Evolutionary conservation across 495 filamentous ascomycete genomes (phyloP).

Genomic region (Venustampulla echinocandica): DNA sequence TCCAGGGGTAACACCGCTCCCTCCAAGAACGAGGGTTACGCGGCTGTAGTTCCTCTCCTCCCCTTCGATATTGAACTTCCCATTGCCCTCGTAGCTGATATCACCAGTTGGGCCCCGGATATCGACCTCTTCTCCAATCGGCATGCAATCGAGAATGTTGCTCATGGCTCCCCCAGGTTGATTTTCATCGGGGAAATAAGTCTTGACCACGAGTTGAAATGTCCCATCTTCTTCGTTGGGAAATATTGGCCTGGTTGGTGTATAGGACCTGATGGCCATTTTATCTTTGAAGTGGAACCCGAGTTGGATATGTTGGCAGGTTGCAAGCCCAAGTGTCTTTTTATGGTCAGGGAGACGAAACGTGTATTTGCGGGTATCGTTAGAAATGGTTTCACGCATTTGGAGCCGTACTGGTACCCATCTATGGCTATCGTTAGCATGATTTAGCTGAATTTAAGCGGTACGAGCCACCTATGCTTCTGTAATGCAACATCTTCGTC

Average conservation of each 20-base stretch:
- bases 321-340: conserved; percentile 22
- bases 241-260: conserved; percentile 20
- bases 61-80: conserved; percentile 6
- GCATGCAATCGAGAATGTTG: conserved; percentile 25
- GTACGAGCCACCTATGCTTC: neutral
- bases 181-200: conserved; percentile 20
- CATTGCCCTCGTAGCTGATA: conserved; percentile 19
- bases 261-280: conserved; percentile 19
- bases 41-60: neutral
- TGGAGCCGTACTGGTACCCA: neutral
- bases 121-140: conserved; percentile 23
- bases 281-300: conserved; percentile 27
- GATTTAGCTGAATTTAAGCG: no score
- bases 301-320: conserved; percentile 29
- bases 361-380: conserved; percentile 26
- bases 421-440: no score
- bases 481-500: neutral
- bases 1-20: neutral
- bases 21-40: neutral
- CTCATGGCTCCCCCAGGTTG: conserved; percentile 25
- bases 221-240: conserved; percentile 14
- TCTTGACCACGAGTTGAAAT: conserved; percentile 22
- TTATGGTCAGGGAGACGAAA: conserved; percentile 24
- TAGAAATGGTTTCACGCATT: neutral
- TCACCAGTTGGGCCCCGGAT: conserved; percentile 21